Evolutionary conservation across 345 rosid species (phyloP).

Genomic region (Eucalyptus sp.): DNA sequence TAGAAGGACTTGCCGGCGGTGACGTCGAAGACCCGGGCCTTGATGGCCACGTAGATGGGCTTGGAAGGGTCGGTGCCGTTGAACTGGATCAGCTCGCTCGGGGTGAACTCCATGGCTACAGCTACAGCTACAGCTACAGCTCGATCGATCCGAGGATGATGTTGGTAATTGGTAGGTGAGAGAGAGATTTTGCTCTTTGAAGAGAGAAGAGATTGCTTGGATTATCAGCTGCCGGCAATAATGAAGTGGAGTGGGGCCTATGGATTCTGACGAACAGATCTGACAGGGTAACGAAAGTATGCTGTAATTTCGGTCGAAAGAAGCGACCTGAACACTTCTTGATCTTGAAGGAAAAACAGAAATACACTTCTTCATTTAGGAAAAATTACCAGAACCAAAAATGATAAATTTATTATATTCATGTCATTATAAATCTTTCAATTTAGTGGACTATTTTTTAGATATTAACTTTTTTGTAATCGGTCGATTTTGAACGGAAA

Average conservation of each 20-base stretch:
- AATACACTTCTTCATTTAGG: background rate
- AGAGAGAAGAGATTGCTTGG: background rate
- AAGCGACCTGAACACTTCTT: background rate
- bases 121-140: no score
- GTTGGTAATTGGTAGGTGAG: background rate
- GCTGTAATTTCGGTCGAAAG: background rate
- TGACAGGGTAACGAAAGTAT: no score
- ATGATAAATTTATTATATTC: background rate
- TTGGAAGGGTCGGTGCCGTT: constrained; percentile 62
- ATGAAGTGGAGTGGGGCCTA: background rate
- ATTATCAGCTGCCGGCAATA: no score
- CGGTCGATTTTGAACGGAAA: rapidly evolving
- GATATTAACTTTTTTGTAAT: rapidly evolving
- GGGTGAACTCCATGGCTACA: constrained; percentile 54
- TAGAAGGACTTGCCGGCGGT: constrained; percentile 71
- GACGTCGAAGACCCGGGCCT: constrained; percentile 69
- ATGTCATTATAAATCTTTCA: rapidly evolving
- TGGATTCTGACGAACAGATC: no score
- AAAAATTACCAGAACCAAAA: no score
- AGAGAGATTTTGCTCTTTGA: background rate
- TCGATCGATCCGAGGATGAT: background rate
- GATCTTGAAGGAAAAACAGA: background rate
- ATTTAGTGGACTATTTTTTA: no score
- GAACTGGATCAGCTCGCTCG: constrained; percentile 50
- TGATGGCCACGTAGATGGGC: constrained; percentile 82